Evolutionary conservation across 2,329 filamentous ascomycete genomes (phyloP).

Genomic region (Ophiocordyceps polyrhachis-furcata): DNA sequence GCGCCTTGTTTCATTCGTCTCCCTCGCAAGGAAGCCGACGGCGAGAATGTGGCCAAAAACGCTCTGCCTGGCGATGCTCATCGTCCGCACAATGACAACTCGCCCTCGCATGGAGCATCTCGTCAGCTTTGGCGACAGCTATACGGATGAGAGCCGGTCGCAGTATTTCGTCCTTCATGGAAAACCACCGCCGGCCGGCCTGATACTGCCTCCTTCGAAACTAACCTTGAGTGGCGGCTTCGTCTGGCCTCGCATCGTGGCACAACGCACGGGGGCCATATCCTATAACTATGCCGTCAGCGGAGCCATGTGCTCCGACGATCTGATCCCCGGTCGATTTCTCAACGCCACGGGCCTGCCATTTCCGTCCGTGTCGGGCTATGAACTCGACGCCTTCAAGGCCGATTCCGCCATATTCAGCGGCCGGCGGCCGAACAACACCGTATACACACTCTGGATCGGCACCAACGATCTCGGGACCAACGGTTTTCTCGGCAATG

Average conservation of each 20-base stretch:
- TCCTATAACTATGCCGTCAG: slow-evolving; percentile 53
- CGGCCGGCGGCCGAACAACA: slow-evolving; percentile 31
- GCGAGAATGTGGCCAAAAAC: not conserved
- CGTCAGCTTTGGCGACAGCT: slow-evolving; percentile 58
- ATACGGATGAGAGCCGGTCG: slow-evolving; percentile 53
- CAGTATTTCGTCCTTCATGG: slow-evolving; percentile 44
- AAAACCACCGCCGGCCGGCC: slow-evolving; percentile 41
- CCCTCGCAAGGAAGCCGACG: not conserved
- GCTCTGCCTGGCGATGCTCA: not conserved
- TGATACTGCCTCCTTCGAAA: slow-evolving; percentile 24
- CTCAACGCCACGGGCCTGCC: slow-evolving; percentile 28
- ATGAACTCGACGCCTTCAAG: slow-evolving; percentile 38
- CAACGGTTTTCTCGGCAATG: slow-evolving; percentile 45
- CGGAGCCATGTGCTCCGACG: slow-evolving; percentile 55
- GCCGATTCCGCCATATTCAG: slow-evolving; percentile 27
- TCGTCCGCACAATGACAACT: not conserved
- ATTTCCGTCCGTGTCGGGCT: slow-evolving; percentile 45
- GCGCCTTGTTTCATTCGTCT: not conserved
- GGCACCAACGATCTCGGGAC: slow-evolving; percentile 63
- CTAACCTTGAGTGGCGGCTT: slow-evolving; percentile 45
- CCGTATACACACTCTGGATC: slow-evolving; percentile 62
- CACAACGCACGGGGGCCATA: slow-evolving; percentile 34
- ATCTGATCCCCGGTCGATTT: slow-evolving; percentile 35
- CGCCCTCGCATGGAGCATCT: slow-evolving; percentile 24
- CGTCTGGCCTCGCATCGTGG: slow-evolving; percentile 50